Evolutionary conservation across 2,329 filamentous ascomycete genomes (phyloP).

Genomic region (Aspergillus ibericus): DNA sequence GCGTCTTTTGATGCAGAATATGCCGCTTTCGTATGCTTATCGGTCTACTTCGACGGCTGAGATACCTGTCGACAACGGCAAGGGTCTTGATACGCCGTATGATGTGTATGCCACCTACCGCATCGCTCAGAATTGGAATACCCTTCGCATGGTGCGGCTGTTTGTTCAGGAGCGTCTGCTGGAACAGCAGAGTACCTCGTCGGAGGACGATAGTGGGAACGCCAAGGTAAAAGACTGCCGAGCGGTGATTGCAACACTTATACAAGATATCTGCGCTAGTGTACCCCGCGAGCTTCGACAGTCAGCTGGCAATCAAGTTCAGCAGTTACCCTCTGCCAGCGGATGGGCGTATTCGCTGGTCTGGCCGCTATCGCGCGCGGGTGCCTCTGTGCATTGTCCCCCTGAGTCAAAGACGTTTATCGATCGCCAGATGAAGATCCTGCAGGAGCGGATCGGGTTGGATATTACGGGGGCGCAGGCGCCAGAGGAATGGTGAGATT

Average conservation of each 20-base stretch:
- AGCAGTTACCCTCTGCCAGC: background rate
- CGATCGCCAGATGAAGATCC: background rate
- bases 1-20: background rate
- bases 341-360: background rate
- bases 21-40: background rate
- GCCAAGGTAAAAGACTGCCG: background rate
- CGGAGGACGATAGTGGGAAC: background rate
- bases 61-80: background rate
- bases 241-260: background rate
- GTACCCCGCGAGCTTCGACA: background rate
- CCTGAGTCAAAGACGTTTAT: background rate
- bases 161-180: background rate
- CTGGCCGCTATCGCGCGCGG: background rate
- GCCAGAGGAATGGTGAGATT: background rate
- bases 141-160: background rate
- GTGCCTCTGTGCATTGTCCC: background rate
- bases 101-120: background rate
- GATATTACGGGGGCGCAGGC: background rate
- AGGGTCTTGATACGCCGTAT: background rate
- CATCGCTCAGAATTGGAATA: background rate
- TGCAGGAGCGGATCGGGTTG: background rate
- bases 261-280: background rate
- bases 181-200: background rate
- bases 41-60: no score
- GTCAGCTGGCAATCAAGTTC: background rate